phyloP scores from a whole-genome alignment of 257 asterid genomes.

The Oldenlandia corymbosa region DNA sequence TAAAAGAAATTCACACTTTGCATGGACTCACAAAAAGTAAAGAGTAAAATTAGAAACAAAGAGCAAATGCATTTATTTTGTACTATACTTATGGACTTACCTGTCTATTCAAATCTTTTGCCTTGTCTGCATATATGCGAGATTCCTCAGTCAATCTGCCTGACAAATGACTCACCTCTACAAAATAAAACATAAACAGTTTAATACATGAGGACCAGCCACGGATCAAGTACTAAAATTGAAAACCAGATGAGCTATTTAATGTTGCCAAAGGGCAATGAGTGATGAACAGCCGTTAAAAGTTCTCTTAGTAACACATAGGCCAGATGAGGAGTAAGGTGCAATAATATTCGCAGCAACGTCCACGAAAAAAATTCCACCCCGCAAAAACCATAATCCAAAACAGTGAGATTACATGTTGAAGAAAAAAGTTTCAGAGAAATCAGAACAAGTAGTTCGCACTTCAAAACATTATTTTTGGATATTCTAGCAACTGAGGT shows the following conservation, averaged over 20 bases:
- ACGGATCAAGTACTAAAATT: neutral
- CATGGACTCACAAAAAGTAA: neutral
- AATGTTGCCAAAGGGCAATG: neutral
- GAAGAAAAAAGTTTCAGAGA: neutral
- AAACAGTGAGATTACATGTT: neutral
- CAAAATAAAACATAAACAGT: constrained; percentile 18
- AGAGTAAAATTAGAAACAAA: neutral
- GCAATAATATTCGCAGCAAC: too few species aligned
- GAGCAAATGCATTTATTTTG: neutral
- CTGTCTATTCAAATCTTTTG: constrained; percentile 93
- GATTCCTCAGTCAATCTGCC: constrained; percentile 90
- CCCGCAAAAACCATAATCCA: neutral
- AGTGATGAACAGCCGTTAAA: neutral
- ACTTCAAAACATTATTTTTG: neutral
- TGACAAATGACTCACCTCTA: constrained; percentile 89
- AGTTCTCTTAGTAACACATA: neutral
- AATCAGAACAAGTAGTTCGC: neutral
- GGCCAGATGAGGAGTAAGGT: neutral
- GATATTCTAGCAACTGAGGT: neutral
- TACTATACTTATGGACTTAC: constrained; percentile 39
- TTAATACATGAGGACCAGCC: constrained; percentile 11
- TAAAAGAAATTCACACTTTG: neutral
- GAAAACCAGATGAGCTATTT: neutral
- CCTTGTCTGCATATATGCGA: constrained; percentile 81
- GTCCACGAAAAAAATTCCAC: too few species aligned